phyloP scores from a whole-genome alignment of 2,329 filamentous ascomycete species.

The Pyrenochaeta sp. region DNA sequence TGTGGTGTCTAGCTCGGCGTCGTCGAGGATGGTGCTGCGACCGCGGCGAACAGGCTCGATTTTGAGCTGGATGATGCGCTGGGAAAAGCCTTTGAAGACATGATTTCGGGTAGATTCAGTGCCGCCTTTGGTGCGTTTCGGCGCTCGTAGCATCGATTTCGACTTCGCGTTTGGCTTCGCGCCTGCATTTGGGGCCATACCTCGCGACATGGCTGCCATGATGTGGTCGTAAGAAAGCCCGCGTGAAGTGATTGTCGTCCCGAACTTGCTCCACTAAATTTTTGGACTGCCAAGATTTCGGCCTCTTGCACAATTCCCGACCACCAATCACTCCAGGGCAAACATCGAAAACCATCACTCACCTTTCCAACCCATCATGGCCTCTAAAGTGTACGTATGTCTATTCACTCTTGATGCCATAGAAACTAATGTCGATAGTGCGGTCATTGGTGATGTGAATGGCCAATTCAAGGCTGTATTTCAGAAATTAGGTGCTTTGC shows the following conservation, averaged over 20 bases:
- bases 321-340: conserved; percentile 17
- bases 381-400: conserved; percentile 62
- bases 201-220: conserved; percentile 57
- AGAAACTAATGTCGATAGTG: conserved; percentile 57
- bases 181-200: conserved; percentile 27
- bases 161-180: conserved; percentile 5
- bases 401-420: too few species aligned
- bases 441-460: conserved; percentile 84
- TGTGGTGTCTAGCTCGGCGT: conserved; percentile 75
- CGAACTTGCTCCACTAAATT: conserved; percentile 39
- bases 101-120: conserved; percentile 84
- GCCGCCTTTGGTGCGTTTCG: conserved; percentile 71
- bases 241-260: background rate
- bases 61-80: conserved; percentile 89
- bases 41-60: conserved; percentile 93
- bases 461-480: conserved; percentile 81
- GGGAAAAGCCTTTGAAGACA: conserved; percentile 89
- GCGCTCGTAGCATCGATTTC: conserved; percentile 55
- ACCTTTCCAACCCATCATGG: conserved; percentile 52
- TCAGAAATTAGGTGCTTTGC: conserved; percentile 79
- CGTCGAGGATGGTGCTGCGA: conserved; percentile 82
- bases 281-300: conserved; percentile 36
- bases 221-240: conserved; percentile 13
- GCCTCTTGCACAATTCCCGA: conserved; percentile 14
- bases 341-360: conserved; percentile 21